Conservation (phyloP, 768 basidiomycete species). For the Filobasidium floriforme region DNA sequence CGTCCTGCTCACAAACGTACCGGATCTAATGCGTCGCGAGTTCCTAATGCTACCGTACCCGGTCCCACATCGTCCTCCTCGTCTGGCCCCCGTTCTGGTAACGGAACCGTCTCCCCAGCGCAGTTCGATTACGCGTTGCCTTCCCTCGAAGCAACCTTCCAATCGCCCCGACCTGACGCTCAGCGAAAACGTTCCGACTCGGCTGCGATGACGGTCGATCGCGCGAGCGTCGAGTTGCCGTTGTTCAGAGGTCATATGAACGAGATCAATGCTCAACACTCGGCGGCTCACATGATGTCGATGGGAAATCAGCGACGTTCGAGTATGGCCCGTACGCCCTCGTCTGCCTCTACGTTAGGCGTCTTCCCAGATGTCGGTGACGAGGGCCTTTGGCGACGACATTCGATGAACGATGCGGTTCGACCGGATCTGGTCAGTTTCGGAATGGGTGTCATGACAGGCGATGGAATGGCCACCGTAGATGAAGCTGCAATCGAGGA, state of each 20-base stretch:
- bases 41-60: background rate
- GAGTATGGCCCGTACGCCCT: background rate
- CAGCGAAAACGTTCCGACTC: background rate
- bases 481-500: slow-evolving; percentile 12
- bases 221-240: background rate
- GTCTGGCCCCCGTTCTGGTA: background rate
- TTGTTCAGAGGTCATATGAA: slow-evolving; percentile 16
- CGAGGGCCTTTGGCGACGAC: background rate
- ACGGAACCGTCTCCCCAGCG: background rate
- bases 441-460: background rate
- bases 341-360: background rate
- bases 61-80: background rate
- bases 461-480: slow-evolving; percentile 10
- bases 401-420: slow-evolving; percentile 10
- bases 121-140: background rate
- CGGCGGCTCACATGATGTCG: slow-evolving; percentile 25
- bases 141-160: background rate
- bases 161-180: background rate
- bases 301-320: slow-evolving; percentile 17
- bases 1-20: background rate
- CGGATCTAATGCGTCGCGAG: background rate
- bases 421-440: background rate
- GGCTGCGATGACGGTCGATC: background rate
- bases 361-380: background rate
- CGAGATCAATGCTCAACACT: slow-evolving; percentile 16